Evolutionary conservation across 768 basidiomycete genomes (phyloP).

Genomic region (Boletus subcaerulescens): DNA sequence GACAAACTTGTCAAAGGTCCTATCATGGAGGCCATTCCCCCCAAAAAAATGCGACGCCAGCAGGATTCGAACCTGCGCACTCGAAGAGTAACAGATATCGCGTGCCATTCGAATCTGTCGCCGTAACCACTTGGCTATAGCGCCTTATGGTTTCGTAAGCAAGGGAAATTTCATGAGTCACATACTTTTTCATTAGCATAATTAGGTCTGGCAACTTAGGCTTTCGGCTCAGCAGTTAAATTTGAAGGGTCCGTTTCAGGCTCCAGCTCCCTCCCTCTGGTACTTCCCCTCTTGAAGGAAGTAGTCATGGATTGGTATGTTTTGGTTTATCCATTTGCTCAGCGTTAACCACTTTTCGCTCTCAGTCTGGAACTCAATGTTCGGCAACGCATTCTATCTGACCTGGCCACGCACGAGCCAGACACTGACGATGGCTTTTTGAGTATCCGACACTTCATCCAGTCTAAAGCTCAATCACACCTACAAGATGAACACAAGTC

Average conservation of each 20-base stretch:
- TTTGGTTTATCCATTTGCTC: neutral
- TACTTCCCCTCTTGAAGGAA: neutral
- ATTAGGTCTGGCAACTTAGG: too few relatives aligned
- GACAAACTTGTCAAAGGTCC: too few relatives aligned
- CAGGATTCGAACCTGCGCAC: conserved; percentile 42
- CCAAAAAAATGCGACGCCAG: conserved; percentile 34
- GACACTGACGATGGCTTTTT: conserved; percentile 45
- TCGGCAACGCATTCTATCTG: conserved; percentile 69
- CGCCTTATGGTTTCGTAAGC: conserved; percentile 21
- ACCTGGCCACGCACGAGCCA: conserved; percentile 61
- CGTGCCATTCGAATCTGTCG: conserved; percentile 59
- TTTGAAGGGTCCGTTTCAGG: too few relatives aligned
- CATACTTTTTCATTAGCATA: too few relatives aligned
- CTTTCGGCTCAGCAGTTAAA: too few relatives aligned
- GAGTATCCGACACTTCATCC: conserved; percentile 54
- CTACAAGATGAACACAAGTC: conserved; percentile 12
- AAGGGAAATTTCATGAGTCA: too few relatives aligned
- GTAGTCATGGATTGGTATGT: conserved; percentile 50
- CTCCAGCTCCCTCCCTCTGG: too few relatives aligned
- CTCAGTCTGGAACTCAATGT: conserved; percentile 74
- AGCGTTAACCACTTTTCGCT: neutral
- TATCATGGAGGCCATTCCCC: too few relatives aligned
- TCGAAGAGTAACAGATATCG: conserved; percentile 38
- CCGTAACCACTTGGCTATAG: conserved; percentile 80
- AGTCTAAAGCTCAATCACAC: conserved; percentile 55